Conservation (phyloP, 108 stramenopile genomes). For the Pseudonitzschia multiseries region DNA sequence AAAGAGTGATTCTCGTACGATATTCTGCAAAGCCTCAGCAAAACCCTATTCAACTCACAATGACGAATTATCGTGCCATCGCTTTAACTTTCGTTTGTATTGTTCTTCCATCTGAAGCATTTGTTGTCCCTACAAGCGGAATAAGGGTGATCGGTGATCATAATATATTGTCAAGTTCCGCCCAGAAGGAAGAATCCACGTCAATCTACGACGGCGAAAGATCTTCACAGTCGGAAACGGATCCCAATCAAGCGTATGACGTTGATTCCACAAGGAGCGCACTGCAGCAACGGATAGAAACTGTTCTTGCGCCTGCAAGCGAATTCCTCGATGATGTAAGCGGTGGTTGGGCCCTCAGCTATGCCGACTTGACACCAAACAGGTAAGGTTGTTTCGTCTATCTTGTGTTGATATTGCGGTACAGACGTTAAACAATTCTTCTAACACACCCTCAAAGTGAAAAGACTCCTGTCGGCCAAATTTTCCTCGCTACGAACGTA, state of each 20-base stretch:
- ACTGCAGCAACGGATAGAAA: conserved; percentile 4
- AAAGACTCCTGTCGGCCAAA: conserved; percentile 52
- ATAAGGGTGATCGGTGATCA: neutral
- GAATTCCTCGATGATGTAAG: conserved; percentile 62
- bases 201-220: neutral
- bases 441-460: conserved; percentile 28
- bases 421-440: neutral
- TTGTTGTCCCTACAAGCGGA: conserved; percentile 1
- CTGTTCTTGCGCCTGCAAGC: conserved; percentile 48
- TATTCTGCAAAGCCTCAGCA: too few relatives aligned
- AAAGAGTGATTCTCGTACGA: too few relatives aligned
- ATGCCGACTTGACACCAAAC: conserved; percentile 73
- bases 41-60: neutral
- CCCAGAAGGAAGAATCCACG: neutral
- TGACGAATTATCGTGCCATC: neutral
- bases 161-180: neutral
- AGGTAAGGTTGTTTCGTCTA: neutral
- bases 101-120: conserved; percentile 3
- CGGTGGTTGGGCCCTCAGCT: conserved; percentile 71
- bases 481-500: conserved; percentile 79
- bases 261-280: neutral
- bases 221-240: neutral
- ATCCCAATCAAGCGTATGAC: neutral
- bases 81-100: neutral
- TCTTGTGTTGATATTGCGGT: neutral